phyloP scores from a whole-genome alignment of 2,329 filamentous ascomycete species.

The Fonsecaea multimorphosa region DNA sequence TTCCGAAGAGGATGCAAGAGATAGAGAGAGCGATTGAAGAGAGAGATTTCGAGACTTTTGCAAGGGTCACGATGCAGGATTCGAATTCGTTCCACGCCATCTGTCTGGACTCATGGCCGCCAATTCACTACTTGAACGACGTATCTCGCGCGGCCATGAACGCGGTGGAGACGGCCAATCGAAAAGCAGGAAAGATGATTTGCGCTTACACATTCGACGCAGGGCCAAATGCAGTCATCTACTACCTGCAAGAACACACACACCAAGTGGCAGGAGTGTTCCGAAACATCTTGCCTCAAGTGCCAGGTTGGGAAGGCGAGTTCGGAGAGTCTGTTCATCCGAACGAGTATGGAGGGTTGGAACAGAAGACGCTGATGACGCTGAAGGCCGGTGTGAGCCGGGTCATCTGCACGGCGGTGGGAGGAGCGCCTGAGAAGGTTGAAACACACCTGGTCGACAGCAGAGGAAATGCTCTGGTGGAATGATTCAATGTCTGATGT shows the following conservation, averaged over 20 bases:
- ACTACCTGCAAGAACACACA: slow-evolving; percentile 84
- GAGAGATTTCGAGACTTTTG: slow-evolving; percentile 85
- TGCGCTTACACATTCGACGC: slow-evolving; percentile 98
- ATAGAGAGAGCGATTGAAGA: slow-evolving; percentile 83
- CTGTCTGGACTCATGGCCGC: slow-evolving; percentile 92
- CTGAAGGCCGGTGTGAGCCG: slow-evolving; percentile 82
- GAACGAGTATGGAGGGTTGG: slow-evolving; percentile 62
- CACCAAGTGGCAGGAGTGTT: slow-evolving; percentile 77
- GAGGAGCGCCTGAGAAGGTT: slow-evolving; percentile 83
- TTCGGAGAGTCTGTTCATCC: slow-evolving; percentile 58
- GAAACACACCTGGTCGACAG: slow-evolving; percentile 76
- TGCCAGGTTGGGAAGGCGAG: slow-evolving; percentile 63
- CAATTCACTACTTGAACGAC: slow-evolving; percentile 99
- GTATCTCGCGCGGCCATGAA: slow-evolving; percentile 84
- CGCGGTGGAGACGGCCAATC: slow-evolving; percentile 88
- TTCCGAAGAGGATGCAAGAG: slow-evolving; percentile 78
- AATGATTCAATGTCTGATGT: background rate
- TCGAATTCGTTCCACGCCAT: slow-evolving; percentile 97
- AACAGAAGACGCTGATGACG: slow-evolving; percentile 62
- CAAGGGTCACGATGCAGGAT: slow-evolving; percentile 91
- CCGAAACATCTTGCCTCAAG: slow-evolving; percentile 69
- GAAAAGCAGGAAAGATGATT: slow-evolving; percentile 74
- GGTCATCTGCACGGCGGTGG: slow-evolving; percentile 89
- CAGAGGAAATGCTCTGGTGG: slow-evolving; percentile 54
- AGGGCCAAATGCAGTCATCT: slow-evolving; percentile 94